Evolutionary conservation across 805 yeast genomes (phyloP).

Genomic region (Metschnikowia drakensbergensis): DNA sequence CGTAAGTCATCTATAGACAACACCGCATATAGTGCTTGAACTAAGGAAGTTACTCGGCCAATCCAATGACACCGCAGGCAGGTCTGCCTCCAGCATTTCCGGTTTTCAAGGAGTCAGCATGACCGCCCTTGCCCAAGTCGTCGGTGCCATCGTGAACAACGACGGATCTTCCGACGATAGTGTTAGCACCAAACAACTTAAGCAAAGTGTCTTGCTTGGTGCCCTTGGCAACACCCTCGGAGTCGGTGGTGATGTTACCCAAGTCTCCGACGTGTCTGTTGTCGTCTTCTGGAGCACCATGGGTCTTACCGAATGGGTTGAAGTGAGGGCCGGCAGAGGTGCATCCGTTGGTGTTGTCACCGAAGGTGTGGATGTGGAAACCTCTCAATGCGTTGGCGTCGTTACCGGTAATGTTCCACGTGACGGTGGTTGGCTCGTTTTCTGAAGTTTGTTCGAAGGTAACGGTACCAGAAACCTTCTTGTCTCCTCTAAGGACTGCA

Average conservation of each 20-base stretch:
- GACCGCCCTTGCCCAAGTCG: constrained; percentile 93
- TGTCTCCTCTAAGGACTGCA: constrained; percentile 95
- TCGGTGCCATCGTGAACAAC: constrained; percentile 91
- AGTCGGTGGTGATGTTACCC: constrained; percentile 90
- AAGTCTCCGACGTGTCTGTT: constrained; percentile 91
- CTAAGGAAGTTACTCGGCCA: constrained; percentile 36
- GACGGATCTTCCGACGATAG: constrained; percentile 91
- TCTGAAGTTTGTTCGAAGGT: constrained; percentile 81
- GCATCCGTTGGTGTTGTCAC: constrained; percentile 99
- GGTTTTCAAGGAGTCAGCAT: constrained; percentile 85
- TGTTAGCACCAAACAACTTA: constrained; percentile 80
- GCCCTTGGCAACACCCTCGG: constrained; percentile 89
- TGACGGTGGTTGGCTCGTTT: constrained; percentile 74
- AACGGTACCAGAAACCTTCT: constrained; percentile 84
- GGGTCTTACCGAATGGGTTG: constrained; percentile 82
- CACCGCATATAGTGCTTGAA: background rate
- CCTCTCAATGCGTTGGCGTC: constrained; percentile 87
- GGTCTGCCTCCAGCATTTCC: constrained; percentile 98
- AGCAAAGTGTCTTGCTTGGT: constrained; percentile 70
- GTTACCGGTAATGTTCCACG: constrained; percentile 89
- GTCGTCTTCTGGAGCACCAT: constrained; percentile 87
- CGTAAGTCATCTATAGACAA: background rate
- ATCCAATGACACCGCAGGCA: constrained; percentile 97
- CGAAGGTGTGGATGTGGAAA: constrained; percentile 97
- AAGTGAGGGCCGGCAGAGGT: constrained; percentile 98